phyloP scores from a whole-genome alignment of 2,329 filamentous ascomycete genomes.

The Clonostachys byssicola region DNA sequence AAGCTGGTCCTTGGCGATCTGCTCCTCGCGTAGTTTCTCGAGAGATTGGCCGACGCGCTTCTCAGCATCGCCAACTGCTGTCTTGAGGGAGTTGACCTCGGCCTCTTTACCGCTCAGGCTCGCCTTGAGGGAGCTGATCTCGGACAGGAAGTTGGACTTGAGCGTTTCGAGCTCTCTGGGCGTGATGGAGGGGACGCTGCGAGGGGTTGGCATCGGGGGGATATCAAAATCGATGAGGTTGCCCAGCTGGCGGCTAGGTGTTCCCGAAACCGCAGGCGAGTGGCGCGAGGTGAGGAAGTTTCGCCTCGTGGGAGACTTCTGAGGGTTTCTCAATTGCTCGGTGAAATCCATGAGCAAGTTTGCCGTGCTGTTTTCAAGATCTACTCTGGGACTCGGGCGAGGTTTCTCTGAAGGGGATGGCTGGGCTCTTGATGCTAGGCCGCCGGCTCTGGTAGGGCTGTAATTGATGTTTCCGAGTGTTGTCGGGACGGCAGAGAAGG shows the following conservation, averaged over 20 bases:
- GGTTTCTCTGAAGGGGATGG: slow-evolving; percentile 26
- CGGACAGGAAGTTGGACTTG: slow-evolving; percentile 85
- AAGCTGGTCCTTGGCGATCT: slow-evolving; percentile 64
- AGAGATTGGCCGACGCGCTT: slow-evolving; percentile 83
- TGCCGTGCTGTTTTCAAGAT: slow-evolving; percentile 63
- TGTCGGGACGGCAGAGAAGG: slow-evolving; percentile 85
- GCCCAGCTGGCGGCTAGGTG: slow-evolving; percentile 51
- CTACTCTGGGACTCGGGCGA: slow-evolving; percentile 23
- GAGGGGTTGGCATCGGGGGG: slow-evolving; percentile 86
- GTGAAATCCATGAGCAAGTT: slow-evolving; percentile 87
- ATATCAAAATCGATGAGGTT: slow-evolving; percentile 78
- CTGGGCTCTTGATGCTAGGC: slow-evolving; percentile 31
- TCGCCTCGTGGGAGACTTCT: slow-evolving; percentile 42
- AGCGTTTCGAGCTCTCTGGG: slow-evolving; percentile 88
- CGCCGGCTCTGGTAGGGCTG: slow-evolving; percentile 51
- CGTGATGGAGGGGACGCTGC: slow-evolving; percentile 86
- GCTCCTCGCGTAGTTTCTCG: slow-evolving; percentile 78
- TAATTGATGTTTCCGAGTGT: slow-evolving; percentile 72
- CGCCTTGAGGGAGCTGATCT: slow-evolving; percentile 92
- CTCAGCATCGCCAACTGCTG: slow-evolving; percentile 85
- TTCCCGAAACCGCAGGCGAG: slow-evolving; percentile 24
- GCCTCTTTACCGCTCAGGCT: slow-evolving; percentile 90
- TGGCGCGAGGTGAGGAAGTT: slow-evolving; percentile 19
- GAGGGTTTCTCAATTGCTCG: slow-evolving; percentile 56
- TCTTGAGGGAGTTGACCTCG: slow-evolving; percentile 82